Conservation (phyloP, 2,329 filamentous ascomycete genomes). For the Nothomitra cinnamomea region DNA sequence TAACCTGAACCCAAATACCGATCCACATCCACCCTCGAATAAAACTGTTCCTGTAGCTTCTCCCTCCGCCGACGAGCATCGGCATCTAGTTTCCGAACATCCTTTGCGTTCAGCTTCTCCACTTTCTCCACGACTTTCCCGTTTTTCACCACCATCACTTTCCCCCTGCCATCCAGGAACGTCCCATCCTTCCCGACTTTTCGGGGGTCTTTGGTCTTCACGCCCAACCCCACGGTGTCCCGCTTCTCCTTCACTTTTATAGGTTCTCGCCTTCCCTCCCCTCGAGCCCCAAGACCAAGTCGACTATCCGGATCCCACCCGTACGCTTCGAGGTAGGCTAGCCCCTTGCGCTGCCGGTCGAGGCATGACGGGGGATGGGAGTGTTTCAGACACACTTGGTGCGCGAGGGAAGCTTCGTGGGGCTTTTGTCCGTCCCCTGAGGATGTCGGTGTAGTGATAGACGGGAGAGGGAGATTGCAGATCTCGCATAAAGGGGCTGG, state of each 20-base stretch:
- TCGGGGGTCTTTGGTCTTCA: slow-evolving; percentile 14
- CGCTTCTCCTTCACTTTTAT: slow-evolving; percentile 57
- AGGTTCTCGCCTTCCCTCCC: slow-evolving; percentile 59
- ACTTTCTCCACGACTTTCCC: slow-evolving; percentile 25
- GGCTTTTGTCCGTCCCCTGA: slow-evolving; percentile 13
- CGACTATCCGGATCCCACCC: slow-evolving; percentile 64
- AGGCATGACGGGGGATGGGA: slow-evolving; percentile 56
- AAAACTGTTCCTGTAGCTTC: slow-evolving; percentile 53
- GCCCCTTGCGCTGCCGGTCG: slow-evolving; percentile 52
- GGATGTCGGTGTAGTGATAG: neutral
- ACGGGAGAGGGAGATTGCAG: slow-evolving; percentile 38
- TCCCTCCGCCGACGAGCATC: slow-evolving; percentile 47
- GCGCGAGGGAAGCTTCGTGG: slow-evolving; percentile 48
- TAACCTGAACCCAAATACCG: slow-evolving; percentile 42
- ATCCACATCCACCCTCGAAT: slow-evolving; percentile 57
- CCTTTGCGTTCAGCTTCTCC: slow-evolving; percentile 49
- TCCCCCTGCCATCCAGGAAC: slow-evolving; percentile 37
- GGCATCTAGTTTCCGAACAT: slow-evolving; percentile 42
- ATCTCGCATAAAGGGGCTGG: slow-evolving; percentile 29
- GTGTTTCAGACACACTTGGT: slow-evolving; percentile 52
- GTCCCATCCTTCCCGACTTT: slow-evolving; percentile 17
- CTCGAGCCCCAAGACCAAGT: slow-evolving; percentile 50
- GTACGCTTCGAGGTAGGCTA: slow-evolving; percentile 45
- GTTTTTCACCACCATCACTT: slow-evolving; percentile 39
- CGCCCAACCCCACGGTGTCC: slow-evolving; percentile 58